Conservation (phyloP, 306 rosid species). For the Corylus heterophylla region DNA sequence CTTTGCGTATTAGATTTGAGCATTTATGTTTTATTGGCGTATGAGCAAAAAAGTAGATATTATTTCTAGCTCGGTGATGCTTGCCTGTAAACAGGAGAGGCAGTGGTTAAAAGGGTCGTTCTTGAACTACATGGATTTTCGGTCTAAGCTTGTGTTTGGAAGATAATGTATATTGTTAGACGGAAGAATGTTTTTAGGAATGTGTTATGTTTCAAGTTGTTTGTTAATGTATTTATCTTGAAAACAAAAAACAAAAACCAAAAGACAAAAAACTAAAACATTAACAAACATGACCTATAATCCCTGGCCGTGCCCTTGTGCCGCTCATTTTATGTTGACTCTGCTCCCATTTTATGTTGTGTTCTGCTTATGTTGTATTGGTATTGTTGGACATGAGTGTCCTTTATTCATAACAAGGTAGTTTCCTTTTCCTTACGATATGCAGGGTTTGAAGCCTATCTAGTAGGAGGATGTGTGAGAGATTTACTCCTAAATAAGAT, state of each 20-base stretch:
- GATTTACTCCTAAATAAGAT: conserved; percentile 69
- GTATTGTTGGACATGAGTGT: conserved; percentile 4
- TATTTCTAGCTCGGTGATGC: background rate
- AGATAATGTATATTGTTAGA: background rate
- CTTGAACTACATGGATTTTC: background rate
- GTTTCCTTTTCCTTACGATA: conserved; percentile 13
- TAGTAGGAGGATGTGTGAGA: conserved; percentile 98
- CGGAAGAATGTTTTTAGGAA: too few relatives aligned
- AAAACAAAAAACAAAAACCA: too few relatives aligned
- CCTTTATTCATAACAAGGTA: conserved; percentile 13
- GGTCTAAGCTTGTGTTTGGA: background rate
- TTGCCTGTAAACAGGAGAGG: background rate
- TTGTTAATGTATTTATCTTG: too few relatives aligned
- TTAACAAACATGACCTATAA: background rate
- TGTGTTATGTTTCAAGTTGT: too few relatives aligned
- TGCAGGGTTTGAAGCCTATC: conserved; percentile 84
- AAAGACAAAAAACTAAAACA: too few relatives aligned
- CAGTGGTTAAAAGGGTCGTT: background rate
- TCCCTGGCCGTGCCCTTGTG: background rate
- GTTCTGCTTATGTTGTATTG: conserved; percentile 1
- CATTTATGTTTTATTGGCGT: background rate
- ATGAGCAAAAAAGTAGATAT: background rate
- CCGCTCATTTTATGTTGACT: background rate
- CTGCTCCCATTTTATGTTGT: conserved; percentile 7
- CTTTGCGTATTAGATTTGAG: background rate